These are phyloP conservation scores for Suillus ampliporus DNA, from an alignment of 768 basidiomycete genomes.

Conservation along the genomic window DNA sequence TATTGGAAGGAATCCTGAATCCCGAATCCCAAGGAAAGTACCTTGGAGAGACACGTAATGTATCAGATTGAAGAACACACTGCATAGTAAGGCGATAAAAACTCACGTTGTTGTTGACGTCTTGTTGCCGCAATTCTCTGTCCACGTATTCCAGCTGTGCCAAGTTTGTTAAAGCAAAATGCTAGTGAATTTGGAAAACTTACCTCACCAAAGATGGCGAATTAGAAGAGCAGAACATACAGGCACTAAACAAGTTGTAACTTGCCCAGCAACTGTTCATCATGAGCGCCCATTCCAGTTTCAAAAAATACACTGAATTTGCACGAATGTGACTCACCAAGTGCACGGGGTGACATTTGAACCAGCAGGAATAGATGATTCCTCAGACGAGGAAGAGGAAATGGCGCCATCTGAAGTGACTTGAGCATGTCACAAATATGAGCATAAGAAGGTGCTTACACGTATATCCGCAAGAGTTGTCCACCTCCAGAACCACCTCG, in stretches of 20 bases:
- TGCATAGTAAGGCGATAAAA: background rate
- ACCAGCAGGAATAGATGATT: conserved; percentile 22
- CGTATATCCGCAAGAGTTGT: conserved; percentile 20
- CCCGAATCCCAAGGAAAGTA: conserved; percentile 27
- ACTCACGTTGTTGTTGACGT: conserved; percentile 25
- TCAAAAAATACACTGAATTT: background rate
- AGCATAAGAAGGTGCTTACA: conserved; percentile 19
- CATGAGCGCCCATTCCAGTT: background rate
- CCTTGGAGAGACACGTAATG: conserved; percentile 15
- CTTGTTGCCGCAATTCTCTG: conserved; percentile 18
- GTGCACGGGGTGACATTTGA: conserved; percentile 25
- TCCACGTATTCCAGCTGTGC: conserved; percentile 30
- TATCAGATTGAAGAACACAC: background rate
- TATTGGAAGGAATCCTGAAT: conserved; percentile 9
- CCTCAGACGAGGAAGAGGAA: background rate
- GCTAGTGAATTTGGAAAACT: background rate
- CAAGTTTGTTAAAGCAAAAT: conserved; percentile 10
- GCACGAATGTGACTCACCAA: conserved; percentile 22
- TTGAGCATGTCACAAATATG: background rate
- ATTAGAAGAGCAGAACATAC: conserved; percentile 22
- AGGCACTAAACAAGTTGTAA: conserved; percentile 37
- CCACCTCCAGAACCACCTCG: conserved; percentile 21
- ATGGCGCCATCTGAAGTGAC: background rate
- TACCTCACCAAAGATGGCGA: conserved; percentile 23
- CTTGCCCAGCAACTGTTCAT: conserved; percentile 33